Percentiles rank a stretch among this genome's conserved stretches.
phyloP scores from a whole-genome alignment of 805 yeast genomes.

The Wickerhamomyces chaumierensis region DNA sequence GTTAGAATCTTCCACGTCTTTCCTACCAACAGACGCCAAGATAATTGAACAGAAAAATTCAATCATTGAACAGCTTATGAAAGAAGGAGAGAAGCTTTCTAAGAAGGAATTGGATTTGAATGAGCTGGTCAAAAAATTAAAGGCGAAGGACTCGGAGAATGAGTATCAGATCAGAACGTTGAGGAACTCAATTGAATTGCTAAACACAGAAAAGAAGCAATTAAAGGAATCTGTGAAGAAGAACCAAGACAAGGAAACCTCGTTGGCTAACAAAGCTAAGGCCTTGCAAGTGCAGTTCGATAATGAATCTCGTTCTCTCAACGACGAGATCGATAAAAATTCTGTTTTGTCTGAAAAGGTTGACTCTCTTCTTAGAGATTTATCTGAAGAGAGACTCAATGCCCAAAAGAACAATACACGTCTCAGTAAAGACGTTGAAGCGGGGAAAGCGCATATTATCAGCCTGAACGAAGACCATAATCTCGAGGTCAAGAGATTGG shows the following conservation, averaged over 20 bases:
- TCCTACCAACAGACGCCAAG: neutral
- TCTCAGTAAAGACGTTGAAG: slow-evolving; percentile 20
- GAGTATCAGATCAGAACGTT: slow-evolving; percentile 22
- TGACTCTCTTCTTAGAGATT: slow-evolving; percentile 12
- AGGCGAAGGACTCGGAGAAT: slow-evolving; percentile 29
- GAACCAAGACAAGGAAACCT: slow-evolving; percentile 17
- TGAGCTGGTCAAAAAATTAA: slow-evolving; percentile 54
- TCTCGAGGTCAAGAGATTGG: slow-evolving; percentile 46
- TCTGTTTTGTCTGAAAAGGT: slow-evolving; percentile 18
- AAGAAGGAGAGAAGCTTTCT: slow-evolving; percentile 68
- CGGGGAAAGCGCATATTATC: slow-evolving; percentile 23
- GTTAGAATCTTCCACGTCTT: slow-evolving; percentile 1
- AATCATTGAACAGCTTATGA: slow-evolving; percentile 51
- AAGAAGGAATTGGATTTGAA: slow-evolving; percentile 58
- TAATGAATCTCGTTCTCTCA: slow-evolving; percentile 11
- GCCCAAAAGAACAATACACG: slow-evolving; percentile 18
- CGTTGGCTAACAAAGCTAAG: slow-evolving; percentile 13
- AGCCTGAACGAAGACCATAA: slow-evolving; percentile 13
- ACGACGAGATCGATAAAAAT: slow-evolving; percentile 11
- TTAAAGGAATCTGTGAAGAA: slow-evolving; percentile 18
- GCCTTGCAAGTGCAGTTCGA: slow-evolving; percentile 11
- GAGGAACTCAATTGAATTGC: slow-evolving; percentile 5
- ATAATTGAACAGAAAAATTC: slow-evolving; percentile 32
- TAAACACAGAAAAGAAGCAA: slow-evolving; percentile 16
- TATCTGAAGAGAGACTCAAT: slow-evolving; percentile 15